Base-by-base conservation (phyloP, 164 flowering plant species). In the Umbilicus rupestris region DNA sequence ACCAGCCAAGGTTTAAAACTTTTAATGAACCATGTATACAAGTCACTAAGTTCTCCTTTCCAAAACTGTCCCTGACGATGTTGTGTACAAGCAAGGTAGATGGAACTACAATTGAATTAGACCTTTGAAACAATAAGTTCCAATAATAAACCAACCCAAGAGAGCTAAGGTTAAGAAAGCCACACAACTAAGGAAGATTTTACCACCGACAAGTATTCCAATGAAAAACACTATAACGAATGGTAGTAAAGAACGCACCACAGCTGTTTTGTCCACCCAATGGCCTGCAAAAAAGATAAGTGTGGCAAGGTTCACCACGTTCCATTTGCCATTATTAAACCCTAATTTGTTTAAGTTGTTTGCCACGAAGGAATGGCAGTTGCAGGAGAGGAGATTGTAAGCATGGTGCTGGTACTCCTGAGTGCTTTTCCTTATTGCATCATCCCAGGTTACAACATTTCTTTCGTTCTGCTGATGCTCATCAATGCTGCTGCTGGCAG, bases 341-440 rank as follows among this genome's bases (percentile, higher is more conserved):
- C 80, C 77, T 72, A 91, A 59, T 70, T 89, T 78, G 81, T 94
- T 94, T 19, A 91, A 82, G 70, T 78, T 83, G 79, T 89, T 87
- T 35, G 92, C 95, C 1, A 91, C 99, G 66, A 84, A 94, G 11
- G 96, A 91, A 75, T 94, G 99, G 79, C 97, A 94, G 71, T 94
- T 94, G 84, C 99, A 94, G 8, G 96, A 86, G 3, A 94, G 79
- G 29, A 94, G 76, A 72, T 76, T 91, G 86, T 94, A 94, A 15
- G 85, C 73, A 19, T 71, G 79, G 81, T 94, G 95, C 66, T 94
- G 99, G 75, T 79, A 94, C 65, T 91, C 96, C 70, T 83, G 91
- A 0, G 89, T 94, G 81, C 93, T 74, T 70, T 80, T 86, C 63
- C 81, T 73, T 22, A 91, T 65, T 7, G 92, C 93, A 65, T 76